A percentile compares a stretch with the other conserved stretches of the same genome.
phyloP scores from a whole-genome alignment of 2,329 filamentous ascomycete genomes.

The Shiraia sp. region DNA sequence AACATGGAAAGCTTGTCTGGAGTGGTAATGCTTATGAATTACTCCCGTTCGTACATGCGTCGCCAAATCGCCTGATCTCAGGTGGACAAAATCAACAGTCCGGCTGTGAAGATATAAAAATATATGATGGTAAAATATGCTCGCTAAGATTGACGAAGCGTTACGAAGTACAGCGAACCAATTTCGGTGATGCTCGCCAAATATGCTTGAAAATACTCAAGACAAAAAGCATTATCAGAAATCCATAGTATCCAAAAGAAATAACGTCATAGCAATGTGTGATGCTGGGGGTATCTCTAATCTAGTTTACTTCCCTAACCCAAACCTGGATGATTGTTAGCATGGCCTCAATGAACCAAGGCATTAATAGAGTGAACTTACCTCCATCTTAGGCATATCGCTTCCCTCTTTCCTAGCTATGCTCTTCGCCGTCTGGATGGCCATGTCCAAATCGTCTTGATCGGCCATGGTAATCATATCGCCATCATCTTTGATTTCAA shows the following conservation, averaged over 20 bases:
- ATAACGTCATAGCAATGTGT: conserved; percentile 27
- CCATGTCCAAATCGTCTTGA: conserved; percentile 93
- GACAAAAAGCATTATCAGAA: background rate
- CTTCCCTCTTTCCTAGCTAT: conserved; percentile 71
- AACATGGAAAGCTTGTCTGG: background rate
- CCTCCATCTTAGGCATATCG: conserved; percentile 94
- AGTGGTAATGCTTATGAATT: conserved; percentile 2
- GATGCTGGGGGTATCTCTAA: conserved; percentile 44
- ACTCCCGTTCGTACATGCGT: conserved; percentile 12
- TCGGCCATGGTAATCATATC: conserved; percentile 98
- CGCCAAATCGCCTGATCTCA: conserved; percentile 16
- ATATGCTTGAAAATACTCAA: conserved; percentile 3
- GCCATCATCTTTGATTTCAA: conserved; percentile 86
- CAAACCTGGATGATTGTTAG: conserved; percentile 53
- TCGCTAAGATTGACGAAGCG: conserved; percentile 43
- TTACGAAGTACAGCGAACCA: conserved; percentile 14
- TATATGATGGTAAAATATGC: conserved; percentile 23
- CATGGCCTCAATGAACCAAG: background rate
- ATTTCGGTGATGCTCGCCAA: conserved; percentile 11
- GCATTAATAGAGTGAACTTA: conserved; percentile 55
- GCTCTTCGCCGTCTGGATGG: conserved; percentile 70
- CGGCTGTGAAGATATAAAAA: conserved; percentile 38
- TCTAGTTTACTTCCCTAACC: conserved; percentile 48
- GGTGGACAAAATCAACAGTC: conserved; percentile 41
- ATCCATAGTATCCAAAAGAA: conserved; percentile 4